Base-by-base conservation (phyloP, 1,284 basidiomycete genomes). In the Apiotrichum veenhuisii region DNA sequence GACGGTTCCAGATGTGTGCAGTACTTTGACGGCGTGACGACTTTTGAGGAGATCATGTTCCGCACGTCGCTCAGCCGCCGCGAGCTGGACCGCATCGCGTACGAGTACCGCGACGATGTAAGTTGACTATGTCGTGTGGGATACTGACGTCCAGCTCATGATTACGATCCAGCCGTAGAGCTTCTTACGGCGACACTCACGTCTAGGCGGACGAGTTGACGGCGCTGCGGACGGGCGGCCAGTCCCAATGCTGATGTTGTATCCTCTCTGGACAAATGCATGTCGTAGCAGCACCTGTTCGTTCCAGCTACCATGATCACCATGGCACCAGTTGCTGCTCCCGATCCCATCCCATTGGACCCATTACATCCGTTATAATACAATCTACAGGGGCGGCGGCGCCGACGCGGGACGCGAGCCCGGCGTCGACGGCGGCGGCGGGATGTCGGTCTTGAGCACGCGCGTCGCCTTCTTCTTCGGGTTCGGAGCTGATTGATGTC, bases 361-460 rank as follows among this genome's bases (percentile, higher is more conserved):
- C 12, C 30, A 30, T 30, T 30, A 30, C 18, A 38, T 38, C 17
- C 12, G 34, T 36, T 36, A 11, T 36, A 3, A 18, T 8, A 41
- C 40, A 20, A 34, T 36, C 34, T 46, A 50, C 14, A 46, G 27
- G 20, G 59, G 46, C 1, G 64, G 57, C 1, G 61, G 44, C 3
- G 54, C 54, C 4, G 64, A 68, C 20, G 59, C 36, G 27, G 58
- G 54, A 33, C 62, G 55, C 12, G 64, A 65, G 17, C 14, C 23
- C 25, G 37, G 37, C 9, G 33, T 34, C 15, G 65, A 61, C 11
- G 71, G 67, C 8, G 71, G 65, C 7, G 76, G 74, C 0, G 74
- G 68, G n/a, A 78, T 76, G 22, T 77, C 74, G 11, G 71, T 77
- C 63, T 78, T 78, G 54, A 78, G 70, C 10, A 78, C 74, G 38